These are phyloP conservation scores for Rhynchospora tenuis DNA, from an alignment of 176 grass and related monocot species.

Conservation along the genomic window DNA sequence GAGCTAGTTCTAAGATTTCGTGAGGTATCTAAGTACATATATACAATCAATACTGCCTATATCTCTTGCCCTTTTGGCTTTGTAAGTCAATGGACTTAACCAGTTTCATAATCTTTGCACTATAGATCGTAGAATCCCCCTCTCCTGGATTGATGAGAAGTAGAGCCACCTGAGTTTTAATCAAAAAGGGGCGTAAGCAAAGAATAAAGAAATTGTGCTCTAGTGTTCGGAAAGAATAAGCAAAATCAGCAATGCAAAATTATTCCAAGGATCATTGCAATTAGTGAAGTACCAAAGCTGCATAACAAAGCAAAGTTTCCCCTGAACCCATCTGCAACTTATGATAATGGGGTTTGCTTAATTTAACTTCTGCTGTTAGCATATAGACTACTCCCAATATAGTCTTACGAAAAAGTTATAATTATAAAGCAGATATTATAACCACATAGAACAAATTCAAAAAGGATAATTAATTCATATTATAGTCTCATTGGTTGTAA, in stretches of 20 bases:
- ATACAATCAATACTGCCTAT: slow-evolving; percentile 8
- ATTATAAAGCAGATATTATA: not conserved
- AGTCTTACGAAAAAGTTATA: not conserved
- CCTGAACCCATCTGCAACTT: not conserved
- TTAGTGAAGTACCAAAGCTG: not conserved
- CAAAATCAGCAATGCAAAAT: not conserved
- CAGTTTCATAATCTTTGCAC: slow-evolving; percentile 10
- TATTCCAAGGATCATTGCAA: not conserved
- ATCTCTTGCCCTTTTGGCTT: not conserved
- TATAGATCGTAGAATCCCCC: slow-evolving; percentile 63
- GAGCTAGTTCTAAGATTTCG: not conserved
- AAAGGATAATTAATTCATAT: not conserved
- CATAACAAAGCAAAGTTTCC: not conserved
- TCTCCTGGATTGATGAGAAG: slow-evolving; percentile 44
- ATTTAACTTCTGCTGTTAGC: not conserved
- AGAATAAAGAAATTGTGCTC: not conserved
- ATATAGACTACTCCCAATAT: not conserved
- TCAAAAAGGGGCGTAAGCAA: not conserved
- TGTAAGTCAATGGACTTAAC: not conserved
- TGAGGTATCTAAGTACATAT: slow-evolving; percentile 18
- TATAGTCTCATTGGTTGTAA: not conserved
- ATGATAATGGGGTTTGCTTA: not conserved
- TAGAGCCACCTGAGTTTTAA: slow-evolving; percentile 35
- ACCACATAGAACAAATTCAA: not conserved
- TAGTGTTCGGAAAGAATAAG: not conserved